Base-by-base conservation (phyloP, 495 filamentous ascomycete species). In the Hyaloscypha finlandica region DNA sequence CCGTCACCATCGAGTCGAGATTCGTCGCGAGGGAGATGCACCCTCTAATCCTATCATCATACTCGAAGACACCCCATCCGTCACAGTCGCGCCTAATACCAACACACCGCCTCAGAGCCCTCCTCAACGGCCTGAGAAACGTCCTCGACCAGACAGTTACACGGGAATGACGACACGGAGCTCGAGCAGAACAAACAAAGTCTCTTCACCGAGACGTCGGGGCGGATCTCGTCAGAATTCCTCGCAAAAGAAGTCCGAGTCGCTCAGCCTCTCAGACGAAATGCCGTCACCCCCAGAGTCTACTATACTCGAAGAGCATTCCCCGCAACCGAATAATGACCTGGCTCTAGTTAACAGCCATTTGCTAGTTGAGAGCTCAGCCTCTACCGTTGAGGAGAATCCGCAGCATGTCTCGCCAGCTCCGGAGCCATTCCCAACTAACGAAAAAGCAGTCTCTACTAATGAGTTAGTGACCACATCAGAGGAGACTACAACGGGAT, bases 1-100 rank as follows among this genome's bases (percentile, higher is more conserved):
- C 64, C 64, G 42, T 66, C 54, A 60, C 55, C 31, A 66, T 51
- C 33, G 33, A 66, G 55, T 66, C 32, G 33, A 66, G 64, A 60
- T 66, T 42, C 56, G 64, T 35, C 55, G 55, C 35, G 54, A 66
- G 55, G 56, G 56, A 60, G 25, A 25, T 25, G 2, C 25, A 25
- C 25, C 25, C 25, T 25, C 25, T 25, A 25, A 25, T 25, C 25
- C 64, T 66, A 66, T 66, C 22, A 59, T 66, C 22, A 66, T 66
- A 66, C 64, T 66, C 64, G 64, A 66, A 59, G 64, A 66, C 25
- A 39, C 29, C 35, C 61, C 14, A 35, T 63, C 39, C 11, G 48
- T 63, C 29, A 63, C 37, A n/a, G 20, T 52, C 48, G 31, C 39
- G 48, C 61, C 61, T 64, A 16, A 64, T 64, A 59, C 55, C 25